These are phyloP conservation scores for Carpinus viminea DNA, from an alignment of 306 rosid species.

Conservation along the genomic window DNA sequence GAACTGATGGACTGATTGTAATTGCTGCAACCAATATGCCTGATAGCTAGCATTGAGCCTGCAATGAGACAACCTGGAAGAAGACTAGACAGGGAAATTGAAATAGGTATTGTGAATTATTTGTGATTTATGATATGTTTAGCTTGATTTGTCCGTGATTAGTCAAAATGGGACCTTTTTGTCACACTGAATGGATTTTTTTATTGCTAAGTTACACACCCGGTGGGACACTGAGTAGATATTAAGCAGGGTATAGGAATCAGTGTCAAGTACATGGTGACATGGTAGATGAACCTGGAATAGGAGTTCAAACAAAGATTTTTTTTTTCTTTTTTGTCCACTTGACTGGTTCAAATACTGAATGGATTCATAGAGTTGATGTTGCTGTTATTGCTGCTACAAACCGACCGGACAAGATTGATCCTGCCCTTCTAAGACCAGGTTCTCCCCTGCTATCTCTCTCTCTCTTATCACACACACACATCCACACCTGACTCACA, in stretches of 20 bases:
- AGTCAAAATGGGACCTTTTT: too few species aligned
- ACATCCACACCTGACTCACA: neutral
- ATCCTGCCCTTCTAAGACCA: constrained; percentile 87
- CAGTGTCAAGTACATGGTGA: too few species aligned
- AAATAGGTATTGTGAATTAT: constrained; percentile 58
- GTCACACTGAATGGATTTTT: constrained; percentile 23
- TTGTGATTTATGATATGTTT: neutral
- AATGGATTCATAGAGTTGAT: constrained; percentile 52
- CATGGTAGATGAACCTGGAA: too few species aligned
- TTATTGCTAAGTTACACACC: too few species aligned
- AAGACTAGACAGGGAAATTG: constrained; percentile 90
- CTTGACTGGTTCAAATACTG: too few species aligned
- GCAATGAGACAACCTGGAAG: constrained; percentile 94
- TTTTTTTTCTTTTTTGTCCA: too few species aligned
- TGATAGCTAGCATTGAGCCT: constrained; percentile 78
- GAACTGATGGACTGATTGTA: constrained; percentile 69
- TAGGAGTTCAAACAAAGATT: too few species aligned
- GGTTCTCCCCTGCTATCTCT: constrained; percentile 40
- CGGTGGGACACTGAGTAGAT: too few species aligned
- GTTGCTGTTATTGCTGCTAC: constrained; percentile 94
- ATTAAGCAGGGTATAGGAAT: too few species aligned
- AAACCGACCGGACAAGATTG: constrained; percentile 91
- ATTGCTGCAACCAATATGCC: constrained; percentile 87
- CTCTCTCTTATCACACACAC: neutral
- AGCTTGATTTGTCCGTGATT: too few species aligned